Conservation (phyloP, 257 asterid species). For the Plantago ovata region DNA sequence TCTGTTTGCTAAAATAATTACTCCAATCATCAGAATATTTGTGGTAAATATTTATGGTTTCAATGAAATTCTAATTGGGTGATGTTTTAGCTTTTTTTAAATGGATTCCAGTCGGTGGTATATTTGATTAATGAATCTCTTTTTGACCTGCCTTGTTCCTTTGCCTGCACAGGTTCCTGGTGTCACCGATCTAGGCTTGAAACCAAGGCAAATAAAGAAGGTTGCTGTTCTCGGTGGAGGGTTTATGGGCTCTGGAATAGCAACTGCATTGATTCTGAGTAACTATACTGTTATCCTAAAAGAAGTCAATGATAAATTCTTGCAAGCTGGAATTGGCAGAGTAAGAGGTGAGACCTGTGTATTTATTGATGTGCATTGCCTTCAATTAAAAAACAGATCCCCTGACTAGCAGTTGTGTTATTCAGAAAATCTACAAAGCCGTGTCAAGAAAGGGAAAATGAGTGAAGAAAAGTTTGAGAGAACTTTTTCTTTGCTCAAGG, state of each 20-base stretch:
- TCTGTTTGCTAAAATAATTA: too few species aligned
- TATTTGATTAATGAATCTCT: not conserved
- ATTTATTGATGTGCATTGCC: not conserved
- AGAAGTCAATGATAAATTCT: conserved; percentile 86
- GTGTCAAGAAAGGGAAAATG: conserved; percentile 84
- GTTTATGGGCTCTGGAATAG: conserved; percentile 96
- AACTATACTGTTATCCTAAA: conserved; percentile 69
- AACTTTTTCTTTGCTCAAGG: conserved; percentile 68
- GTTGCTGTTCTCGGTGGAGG: conserved; percentile 97
- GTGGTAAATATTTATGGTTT: not conserved
- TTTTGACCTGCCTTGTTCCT: not conserved
- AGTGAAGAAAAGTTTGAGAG: conserved; percentile 66
- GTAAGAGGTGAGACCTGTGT: conserved; percentile 56
- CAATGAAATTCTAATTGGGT: not conserved
- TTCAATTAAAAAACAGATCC: not conserved
- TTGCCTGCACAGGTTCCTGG: conserved; percentile 70
- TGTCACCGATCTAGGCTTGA: conserved; percentile 71
- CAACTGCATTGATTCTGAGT: conserved; percentile 75
- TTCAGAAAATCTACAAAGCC: conserved; percentile 78
- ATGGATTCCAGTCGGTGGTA: not conserved
- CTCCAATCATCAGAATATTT: not conserved
- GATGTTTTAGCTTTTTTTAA: too few species aligned
- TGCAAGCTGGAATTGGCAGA: conserved; percentile 75
- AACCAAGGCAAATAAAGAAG: conserved; percentile 69
- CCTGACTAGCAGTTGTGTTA: not conserved